Conservation (phyloP, 2,329 filamentous ascomycete genomes). For the Colletotrichum melonis region DNA sequence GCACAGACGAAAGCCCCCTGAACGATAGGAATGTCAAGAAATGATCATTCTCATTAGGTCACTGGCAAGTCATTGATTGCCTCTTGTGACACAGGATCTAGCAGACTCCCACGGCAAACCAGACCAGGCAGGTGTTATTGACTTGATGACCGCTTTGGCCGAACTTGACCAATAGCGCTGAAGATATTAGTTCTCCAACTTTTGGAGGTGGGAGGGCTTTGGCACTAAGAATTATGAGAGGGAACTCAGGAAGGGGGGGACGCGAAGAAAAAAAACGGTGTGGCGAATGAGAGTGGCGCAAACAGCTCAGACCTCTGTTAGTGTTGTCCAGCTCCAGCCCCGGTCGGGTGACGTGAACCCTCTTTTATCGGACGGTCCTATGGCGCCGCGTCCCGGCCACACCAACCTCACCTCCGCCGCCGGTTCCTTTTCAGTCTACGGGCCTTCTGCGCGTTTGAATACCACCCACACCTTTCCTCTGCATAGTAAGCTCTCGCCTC, state of each 20-base stretch:
- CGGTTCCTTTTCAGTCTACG: background rate
- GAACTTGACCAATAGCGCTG: background rate
- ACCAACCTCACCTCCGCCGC: constrained; percentile 6
- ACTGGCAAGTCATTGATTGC: background rate
- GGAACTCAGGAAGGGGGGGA: background rate
- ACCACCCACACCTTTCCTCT: background rate
- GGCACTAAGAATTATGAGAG: background rate
- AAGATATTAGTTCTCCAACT: background rate
- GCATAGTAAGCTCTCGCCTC: background rate
- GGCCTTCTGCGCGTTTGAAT: background rate
- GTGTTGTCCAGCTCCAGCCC: background rate
- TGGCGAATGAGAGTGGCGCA: constrained; percentile 16
- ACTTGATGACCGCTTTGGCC: background rate
- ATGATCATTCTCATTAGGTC: constrained; percentile 4
- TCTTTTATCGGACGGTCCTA: constrained; percentile 13
- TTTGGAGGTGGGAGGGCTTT: background rate
- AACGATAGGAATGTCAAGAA: constrained; percentile 4
- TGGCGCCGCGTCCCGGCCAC: constrained; percentile 5
- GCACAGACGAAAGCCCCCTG: background rate
- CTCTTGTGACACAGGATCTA: background rate
- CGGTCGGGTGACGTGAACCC: constrained; percentile 28
- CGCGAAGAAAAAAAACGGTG: background rate
- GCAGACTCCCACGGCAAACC: background rate
- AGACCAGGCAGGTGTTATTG: background rate
- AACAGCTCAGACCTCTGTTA: background rate